Evolutionary conservation across 352 stramenopile species (phyloP), one percentile per base, ranked within the genome.

Genomic region (Phytophthora sojae): DNA sequence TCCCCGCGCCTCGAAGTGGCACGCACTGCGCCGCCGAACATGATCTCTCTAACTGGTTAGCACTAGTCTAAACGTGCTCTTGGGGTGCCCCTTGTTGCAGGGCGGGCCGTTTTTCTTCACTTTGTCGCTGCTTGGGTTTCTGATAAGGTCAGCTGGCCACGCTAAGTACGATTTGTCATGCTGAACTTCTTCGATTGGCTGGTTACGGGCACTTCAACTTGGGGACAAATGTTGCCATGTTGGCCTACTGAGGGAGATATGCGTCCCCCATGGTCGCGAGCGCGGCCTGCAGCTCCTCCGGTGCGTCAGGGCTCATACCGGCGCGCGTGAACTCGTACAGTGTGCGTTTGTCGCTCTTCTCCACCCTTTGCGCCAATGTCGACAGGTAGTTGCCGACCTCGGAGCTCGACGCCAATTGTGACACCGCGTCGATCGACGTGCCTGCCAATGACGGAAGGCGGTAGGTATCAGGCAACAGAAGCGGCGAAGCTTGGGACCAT

Each of bases 271-370:
- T 67, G 6, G 30, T 60, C 8, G 74, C 69, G n/a, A 96, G 64
- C 17, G 75, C 53, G 7, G 81, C 79, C 42, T 83, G 69, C 14
- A 94, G 60, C 44, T 96, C 86, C 52, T 90, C 77, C 0, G 85
- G 56, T 1, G 83, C 89, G 52, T 96, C 89, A 0, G 80, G 67
- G 65, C 79, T 90, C 89, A 96, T 94, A 4, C 89, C 89, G 6
- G 81, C 74, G 54, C 85, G 76, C 12, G 80, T 89, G 54, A 90
- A 96, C 66, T 96, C 86, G 67, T 89, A 91, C 32, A 92, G 60
- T 6, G 92, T 82, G 30, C 89, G 84, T 23, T 81, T 83, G 67
- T 94, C 83, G 19, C 57, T 83, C 35, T 59, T 72, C 37, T 72
- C 62, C 7, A 79, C 74, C 23, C 67, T 73, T 30, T 73, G 71